Conservation (phyloP, 2,329 filamentous ascomycete species). For the Fusarium bulbicola region DNA sequence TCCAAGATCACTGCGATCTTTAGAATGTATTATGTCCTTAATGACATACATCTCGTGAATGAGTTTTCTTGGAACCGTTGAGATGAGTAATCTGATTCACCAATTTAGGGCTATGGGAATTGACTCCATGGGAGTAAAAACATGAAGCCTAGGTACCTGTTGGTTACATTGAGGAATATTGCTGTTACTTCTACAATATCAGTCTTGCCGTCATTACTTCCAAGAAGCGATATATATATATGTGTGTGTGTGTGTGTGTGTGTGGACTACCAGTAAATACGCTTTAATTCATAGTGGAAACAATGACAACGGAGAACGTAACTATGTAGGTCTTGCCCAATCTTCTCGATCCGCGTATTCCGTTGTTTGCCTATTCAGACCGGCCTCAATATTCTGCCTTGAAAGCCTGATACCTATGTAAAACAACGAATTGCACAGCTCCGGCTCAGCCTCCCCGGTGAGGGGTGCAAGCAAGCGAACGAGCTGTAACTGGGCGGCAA, state of each 20-base stretch:
- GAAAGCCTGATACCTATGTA: constrained; percentile 9
- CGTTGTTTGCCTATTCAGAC: constrained; percentile 23
- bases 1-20: background rate
- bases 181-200: background rate
- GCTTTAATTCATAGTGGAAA: background rate
- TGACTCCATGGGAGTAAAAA: constrained; percentile 12
- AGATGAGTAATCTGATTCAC: constrained; percentile 10
- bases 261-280: background rate
- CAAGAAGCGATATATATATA: background rate
- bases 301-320: background rate
- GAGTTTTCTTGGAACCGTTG: background rate
- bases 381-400: constrained; percentile 21
- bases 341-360: constrained; percentile 18
- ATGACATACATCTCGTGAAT: background rate
- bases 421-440: constrained; percentile 32
- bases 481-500: constrained; percentile 30
- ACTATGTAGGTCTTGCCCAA: constrained; percentile 3
- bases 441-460: constrained; percentile 33
- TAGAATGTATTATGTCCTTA: background rate
- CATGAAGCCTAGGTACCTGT: background rate
- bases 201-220: background rate
- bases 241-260: background rate
- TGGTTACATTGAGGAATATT: background rate
- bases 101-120: background rate
- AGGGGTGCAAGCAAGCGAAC: constrained; percentile 30